Evolutionary conservation across 257 asterid species (phyloP).

Genomic region (Primulina tabacum): DNA sequence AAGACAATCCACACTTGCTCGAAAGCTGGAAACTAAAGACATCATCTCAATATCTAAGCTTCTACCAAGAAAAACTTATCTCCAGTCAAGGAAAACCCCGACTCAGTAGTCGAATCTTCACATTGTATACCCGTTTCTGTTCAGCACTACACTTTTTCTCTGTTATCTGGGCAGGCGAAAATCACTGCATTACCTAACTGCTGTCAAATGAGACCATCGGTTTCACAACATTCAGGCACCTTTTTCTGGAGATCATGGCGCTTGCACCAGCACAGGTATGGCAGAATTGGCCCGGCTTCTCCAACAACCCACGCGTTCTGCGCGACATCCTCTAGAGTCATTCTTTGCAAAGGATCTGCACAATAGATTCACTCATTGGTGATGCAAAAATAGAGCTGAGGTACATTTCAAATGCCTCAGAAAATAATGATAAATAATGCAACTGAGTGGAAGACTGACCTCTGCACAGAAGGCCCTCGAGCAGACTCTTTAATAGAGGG

Average conservation of each 20-base stretch:
- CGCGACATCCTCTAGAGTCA: conserved; percentile 62
- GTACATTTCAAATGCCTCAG: neutral
- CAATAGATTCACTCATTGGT: neutral
- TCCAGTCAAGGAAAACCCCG: neutral
- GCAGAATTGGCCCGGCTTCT: conserved; percentile 66
- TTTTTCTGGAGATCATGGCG: conserved; percentile 29
- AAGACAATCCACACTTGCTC: neutral
- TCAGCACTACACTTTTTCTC: conserved; percentile 11
- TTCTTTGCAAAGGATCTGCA: conserved; percentile 76
- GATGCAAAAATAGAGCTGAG: conserved; percentile 4
- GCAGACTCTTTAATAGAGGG: conserved; percentile 65
- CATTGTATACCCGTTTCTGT: conserved; percentile 12
- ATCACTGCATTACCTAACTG: conserved; percentile 16
- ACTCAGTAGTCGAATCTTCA: neutral
- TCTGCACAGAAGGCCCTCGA: conserved; percentile 93
- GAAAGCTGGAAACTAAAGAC: conserved; percentile 15
- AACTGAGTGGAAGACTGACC: conserved; percentile 38
- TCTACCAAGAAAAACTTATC: conserved; percentile 18
- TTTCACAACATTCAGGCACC: conserved; percentile 26
- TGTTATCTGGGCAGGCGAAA: neutral
- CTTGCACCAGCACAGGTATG: conserved; percentile 76
- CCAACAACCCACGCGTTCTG: conserved; percentile 75
- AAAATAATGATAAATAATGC: neutral
- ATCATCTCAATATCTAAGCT: neutral
- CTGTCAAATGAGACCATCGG: conserved; percentile 29